Evolutionary conservation across 2,329 filamentous ascomycete genomes (phyloP).

Genomic region (Neurospora sp.): DNA sequence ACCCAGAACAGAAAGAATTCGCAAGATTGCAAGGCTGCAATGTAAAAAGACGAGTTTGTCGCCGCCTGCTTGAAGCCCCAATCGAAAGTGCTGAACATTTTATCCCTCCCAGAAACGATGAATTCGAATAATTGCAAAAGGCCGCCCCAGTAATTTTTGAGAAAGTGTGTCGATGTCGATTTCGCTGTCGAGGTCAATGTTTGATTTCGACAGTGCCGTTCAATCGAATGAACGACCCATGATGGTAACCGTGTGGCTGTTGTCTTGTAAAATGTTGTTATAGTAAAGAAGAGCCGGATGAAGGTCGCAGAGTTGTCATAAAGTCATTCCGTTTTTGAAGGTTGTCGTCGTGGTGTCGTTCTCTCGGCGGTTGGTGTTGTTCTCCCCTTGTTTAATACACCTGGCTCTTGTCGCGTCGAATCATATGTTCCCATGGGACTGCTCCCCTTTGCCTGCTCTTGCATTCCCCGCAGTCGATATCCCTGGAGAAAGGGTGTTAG

Average conservation of each 20-base stretch:
- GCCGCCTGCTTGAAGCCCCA: background rate
- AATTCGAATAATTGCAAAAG: background rate
- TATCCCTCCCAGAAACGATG: background rate
- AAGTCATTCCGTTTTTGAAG: background rate
- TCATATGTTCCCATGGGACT: slow-evolving; percentile 11
- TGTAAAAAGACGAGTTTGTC: background rate
- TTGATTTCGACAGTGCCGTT: background rate
- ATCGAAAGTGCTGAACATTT: background rate
- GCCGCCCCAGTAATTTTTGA: background rate
- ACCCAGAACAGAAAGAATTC: background rate
- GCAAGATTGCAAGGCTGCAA: background rate
- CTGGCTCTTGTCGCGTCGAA: slow-evolving; percentile 1
- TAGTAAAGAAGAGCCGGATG: background rate
- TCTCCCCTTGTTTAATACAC: background rate
- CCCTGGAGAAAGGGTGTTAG: background rate
- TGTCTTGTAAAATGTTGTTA: background rate
- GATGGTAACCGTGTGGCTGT: background rate
- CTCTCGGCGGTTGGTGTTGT: background rate
- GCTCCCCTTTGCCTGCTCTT: slow-evolving; percentile 7
- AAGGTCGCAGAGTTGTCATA: background rate
- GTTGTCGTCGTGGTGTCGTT: background rate
- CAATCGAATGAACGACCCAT: background rate
- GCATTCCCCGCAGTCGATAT: slow-evolving; percentile 11
- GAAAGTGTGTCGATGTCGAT: background rate
- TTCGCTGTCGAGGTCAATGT: background rate